Base-by-base conservation (phyloP, 768 basidiomycete genomes). In the Lactarius akahatsu region DNA sequence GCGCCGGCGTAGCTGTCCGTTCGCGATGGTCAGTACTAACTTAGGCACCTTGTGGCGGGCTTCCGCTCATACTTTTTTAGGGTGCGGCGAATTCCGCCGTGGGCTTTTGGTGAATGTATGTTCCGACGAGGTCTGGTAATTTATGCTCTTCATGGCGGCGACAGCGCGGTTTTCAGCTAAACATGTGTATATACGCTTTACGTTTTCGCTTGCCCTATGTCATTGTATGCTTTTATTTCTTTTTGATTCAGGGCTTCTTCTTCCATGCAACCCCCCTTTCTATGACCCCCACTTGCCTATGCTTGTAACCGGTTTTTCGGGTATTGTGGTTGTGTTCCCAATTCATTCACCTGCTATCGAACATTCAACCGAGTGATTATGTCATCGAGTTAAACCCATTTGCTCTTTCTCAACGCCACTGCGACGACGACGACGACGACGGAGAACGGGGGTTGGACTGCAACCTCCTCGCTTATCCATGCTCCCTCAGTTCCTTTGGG, bases 91-190 rank as follows among this genome's bases (percentile, higher is more conserved):
- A 11, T 20, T 8, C 45, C 23, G 23, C 26, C 28, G 20, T 38
- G 50, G 38, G 47, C 43, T 38, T 65, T 32, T 45, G 36, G 60
- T 23, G 57, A 57, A 62, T 58, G 57, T 15, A 59, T 52, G 61
- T 10, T 52, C 32, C 13, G 38, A 47, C 8, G 30, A 18, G 61
- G 32, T 45, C 52, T 15, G 50, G 66, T 67, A 63, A 54, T 59
- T 67, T 67, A 67, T 67, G 61, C 18, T 54, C 34, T 41, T 26
- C 34, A 57, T 40, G 55, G 55, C 20, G 45, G 60, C 43, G 55
- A 54, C 40, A 40, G 9, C 20, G 64, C 40, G 43, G 61, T 34
- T n/a, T 55, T 62, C n/a, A 60, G 36, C 16, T 58, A 58, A 15
- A 20, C 34, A 40, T 58, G 28, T 62, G 32, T 59, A 40, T 57